Evolutionary conservation across 139 green algal species (phyloP), one percentile per base, ranked within the genome.

Genomic region (Chlamydomonas applanata): DNA sequence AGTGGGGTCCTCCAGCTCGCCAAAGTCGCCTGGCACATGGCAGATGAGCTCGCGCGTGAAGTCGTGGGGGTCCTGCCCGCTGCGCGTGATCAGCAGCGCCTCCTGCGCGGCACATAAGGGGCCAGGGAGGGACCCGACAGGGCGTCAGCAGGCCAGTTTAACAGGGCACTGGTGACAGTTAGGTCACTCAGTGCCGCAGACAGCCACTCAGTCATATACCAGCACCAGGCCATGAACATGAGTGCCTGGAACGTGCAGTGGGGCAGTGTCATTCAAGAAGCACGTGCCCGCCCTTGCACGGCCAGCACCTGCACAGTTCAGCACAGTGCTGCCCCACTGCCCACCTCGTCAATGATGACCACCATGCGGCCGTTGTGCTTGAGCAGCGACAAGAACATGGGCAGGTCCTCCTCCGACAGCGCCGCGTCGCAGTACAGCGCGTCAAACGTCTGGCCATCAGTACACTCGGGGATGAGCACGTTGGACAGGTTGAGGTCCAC

Each of bases 391-490:
- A 90, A 69, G 76, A 90, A 86, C 4, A 77, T 79, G 32, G 85
- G 85, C 67, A 90, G 78, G 61, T 90, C 85, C 75, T 90, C 85
- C 75, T 90, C 79, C 4, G 35, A 66, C 27, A 90, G 29, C 17
- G 52, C 70, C 57, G 77, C 83, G 54, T 90, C 85, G 64, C 85
- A 88, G 75, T 87, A 90, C 52, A 90, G 63, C 30, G 77, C 75
- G 59, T 90, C 80, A 64, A 83, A 90, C 25, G 75, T 80, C 22
- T 71, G 35, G 52, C 82, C 82, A 33, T 87, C 75, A 9, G 80
- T 90, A 80, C 82, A 88, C 75, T 90, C 85, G 14, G 85, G 85
- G 35, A 90, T 82, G 9, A 90, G 80, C 25, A 90, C 85, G 72
- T 89, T 89, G 61, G 65, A 74, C 2, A 87, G 71, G 20, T 34